Percentiles rank a stretch among this genome's conserved stretches.
Conservation (phyloP, 2,329 filamentous ascomycete genomes). For the Teratosphaeria viscida region DNA sequence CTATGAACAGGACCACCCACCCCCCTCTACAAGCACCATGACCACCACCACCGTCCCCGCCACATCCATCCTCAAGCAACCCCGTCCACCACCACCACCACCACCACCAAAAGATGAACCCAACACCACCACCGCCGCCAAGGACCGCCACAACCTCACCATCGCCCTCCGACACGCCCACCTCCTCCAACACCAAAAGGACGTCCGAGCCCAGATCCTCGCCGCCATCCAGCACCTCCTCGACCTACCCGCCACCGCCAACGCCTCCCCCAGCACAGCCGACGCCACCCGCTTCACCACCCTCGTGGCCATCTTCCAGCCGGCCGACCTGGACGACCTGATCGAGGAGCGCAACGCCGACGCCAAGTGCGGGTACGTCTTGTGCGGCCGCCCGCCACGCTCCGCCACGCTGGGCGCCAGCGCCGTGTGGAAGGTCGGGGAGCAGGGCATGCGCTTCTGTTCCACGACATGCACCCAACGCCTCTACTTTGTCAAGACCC, state of each 20-base stretch:
- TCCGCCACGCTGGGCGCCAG: conserved; percentile 34
- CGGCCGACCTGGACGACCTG: conserved; percentile 78
- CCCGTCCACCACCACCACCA: conserved; percentile 13
- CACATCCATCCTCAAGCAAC: conserved; percentile 39
- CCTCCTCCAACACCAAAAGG: conserved; percentile 72
- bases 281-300: conserved; percentile 58
- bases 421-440: conserved; percentile 57
- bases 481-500: conserved; percentile 77
- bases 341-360: conserved; percentile 82
- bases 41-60: conserved; percentile 23
- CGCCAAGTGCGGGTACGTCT: conserved; percentile 68
- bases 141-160: conserved; percentile 39
- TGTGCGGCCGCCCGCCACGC: conserved; percentile 60
- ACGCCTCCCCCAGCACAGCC: conserved; percentile 36
- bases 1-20: too few species aligned
- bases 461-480: conserved; percentile 65
- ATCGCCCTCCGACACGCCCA: conserved; percentile 73
- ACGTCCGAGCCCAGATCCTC: conserved; percentile 64
- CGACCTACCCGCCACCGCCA: conserved; percentile 46
- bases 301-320: conserved; percentile 65
- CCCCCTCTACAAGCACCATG: conserved; percentile 6
- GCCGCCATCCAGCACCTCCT: conserved; percentile 62
- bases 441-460: conserved; percentile 79
- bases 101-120: conserved; percentile 12
- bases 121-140: conserved; percentile 21